phyloP scores from a whole-genome alignment of 768 basidiomycete genomes.

The Sporobolomyces phaffii region DNA sequence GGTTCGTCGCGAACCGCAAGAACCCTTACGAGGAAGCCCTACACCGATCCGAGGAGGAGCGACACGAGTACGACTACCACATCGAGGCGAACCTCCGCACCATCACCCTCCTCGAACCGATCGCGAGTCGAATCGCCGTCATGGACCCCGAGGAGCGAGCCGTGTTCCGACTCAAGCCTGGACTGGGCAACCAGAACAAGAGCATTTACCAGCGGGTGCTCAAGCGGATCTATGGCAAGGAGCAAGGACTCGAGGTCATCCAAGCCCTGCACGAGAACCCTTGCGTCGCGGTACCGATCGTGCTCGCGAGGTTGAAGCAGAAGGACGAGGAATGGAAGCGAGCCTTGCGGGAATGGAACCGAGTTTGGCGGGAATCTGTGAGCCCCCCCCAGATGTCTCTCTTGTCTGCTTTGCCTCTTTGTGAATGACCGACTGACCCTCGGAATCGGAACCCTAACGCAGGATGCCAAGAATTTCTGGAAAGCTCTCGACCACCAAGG shows the following conservation, averaged over 20 bases:
- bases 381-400: neutral
- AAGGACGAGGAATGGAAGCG: conserved; percentile 97
- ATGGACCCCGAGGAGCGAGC: conserved; percentile 83
- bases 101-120: conserved; percentile 80
- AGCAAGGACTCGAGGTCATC: conserved; percentile 67
- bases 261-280: conserved; percentile 86
- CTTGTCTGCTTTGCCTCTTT: neutral
- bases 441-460: neutral
- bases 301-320: conserved; percentile 78
- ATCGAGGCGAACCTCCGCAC: conserved; percentile 82
- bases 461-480: conserved; percentile 92
- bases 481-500: conserved; percentile 95
- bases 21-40: conserved; percentile 91
- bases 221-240: conserved; percentile 86
- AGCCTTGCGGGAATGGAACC: conserved; percentile 88
- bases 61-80: conserved; percentile 96
- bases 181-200: conserved; percentile 73
- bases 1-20: conserved; percentile 92
- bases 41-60: conserved; percentile 94
- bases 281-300: conserved; percentile 80
- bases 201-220: conserved; percentile 83
- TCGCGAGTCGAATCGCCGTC: conserved; percentile 71
- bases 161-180: conserved; percentile 78
- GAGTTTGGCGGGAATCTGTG: conserved; percentile 89
- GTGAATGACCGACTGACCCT: no score